Base-by-base conservation (phyloP, 2,329 filamentous ascomycete species). In the Microsporum ferrugineum region DNA sequence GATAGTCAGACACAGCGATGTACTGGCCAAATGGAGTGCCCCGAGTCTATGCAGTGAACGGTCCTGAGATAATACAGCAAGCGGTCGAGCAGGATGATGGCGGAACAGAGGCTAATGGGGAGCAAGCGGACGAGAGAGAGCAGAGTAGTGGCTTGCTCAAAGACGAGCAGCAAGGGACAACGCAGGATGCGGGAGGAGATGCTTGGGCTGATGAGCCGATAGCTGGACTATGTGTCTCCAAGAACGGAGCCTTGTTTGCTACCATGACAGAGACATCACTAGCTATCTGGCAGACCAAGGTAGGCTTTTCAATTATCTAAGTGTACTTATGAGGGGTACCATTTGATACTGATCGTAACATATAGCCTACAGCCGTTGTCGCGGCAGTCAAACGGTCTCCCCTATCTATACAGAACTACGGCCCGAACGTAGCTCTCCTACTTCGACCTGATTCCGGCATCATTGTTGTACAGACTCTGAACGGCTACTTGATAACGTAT, bases 241-340 rank as follows among this genome's bases (percentile, higher is more conserved):
- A 91, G 51, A 86, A 83, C 61, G 91, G 91, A 45, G 87, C 91
- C 69, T 77, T 88, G 64, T 96, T 99, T 75, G 89, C 89, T 58
- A 90, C 90, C 55, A 89, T 96, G 70, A 96, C 92, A 0, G 78
- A 83, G 3, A 88, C 88, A 1, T 88, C 88, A 10, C 84, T 99
- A 72, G 90, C 88, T n/a, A 82, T 99, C 66, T 99, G 94, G 94
- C 94, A 99, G 77, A 92, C 89, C 60, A 92, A 92, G 82, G 90
- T 91, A 80, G 63, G 63, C 23, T 27, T 29, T 29, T 34, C 58
- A 23, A 1, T 1, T 23, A 36, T 56, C 23, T 49, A 12, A 23
- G 7, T 17, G 7, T 58, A 45, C 10, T n/a, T 41, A 5, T 58
- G n/a, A n/a, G 8, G 14, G 6, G 23, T 5, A 23, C 4, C 33